Base-by-base conservation (phyloP, 2,329 filamentous ascomycete genomes). In the Penicillium sp. region DNA sequence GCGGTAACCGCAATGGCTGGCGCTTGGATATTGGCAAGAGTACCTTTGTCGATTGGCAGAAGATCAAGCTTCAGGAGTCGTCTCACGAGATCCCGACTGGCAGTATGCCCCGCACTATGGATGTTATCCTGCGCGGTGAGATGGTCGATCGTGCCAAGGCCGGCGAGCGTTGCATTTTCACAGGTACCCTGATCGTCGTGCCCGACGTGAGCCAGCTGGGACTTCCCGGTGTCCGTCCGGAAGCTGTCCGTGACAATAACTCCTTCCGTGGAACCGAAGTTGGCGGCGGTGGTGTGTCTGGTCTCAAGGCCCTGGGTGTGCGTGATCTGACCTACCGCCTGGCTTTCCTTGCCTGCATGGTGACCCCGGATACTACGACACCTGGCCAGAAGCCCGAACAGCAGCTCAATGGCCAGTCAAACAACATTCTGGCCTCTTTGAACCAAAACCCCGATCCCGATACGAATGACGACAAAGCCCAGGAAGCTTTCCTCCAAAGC, bases 21-120 rank as follows among this genome's bases (percentile, higher is more conserved):
- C 84, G 90, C 58, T 75, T 98, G n/a, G 92, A 98, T 62, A 96
- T 98, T 64, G 81, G 89, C 38, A 92, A 95, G 70, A 96, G 91
- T 70, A 97, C 91, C 0, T 98, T 98, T 67, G 88, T 98, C 54
- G 93, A 98, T 73, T 98, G 93, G 93, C 93, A 98, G 68, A 97
- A 97, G 70, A 90, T 97, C 23, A 88, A 95, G 55, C 89, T 97
- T 54, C 93, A 98, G 72, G 93, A 98, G 72, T 98, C 97, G 75
- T 95, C 90, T 59, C 92, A 92, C 3, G 93, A 98, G 68, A 98
- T 98, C 32, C 93, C 93, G 0, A 98, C 93, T 0, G 93, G 93
- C 47, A 96, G 91, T 73, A 98, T 98, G 93, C 93, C 93, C 23
- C 82, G 93, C 52, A 98, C 93, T 2, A 93, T 98, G 82, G 93